Evolutionary conservation across 1,284 basidiomycete genomes (phyloP).

Genomic region (Melampsora larici-populina): DNA sequence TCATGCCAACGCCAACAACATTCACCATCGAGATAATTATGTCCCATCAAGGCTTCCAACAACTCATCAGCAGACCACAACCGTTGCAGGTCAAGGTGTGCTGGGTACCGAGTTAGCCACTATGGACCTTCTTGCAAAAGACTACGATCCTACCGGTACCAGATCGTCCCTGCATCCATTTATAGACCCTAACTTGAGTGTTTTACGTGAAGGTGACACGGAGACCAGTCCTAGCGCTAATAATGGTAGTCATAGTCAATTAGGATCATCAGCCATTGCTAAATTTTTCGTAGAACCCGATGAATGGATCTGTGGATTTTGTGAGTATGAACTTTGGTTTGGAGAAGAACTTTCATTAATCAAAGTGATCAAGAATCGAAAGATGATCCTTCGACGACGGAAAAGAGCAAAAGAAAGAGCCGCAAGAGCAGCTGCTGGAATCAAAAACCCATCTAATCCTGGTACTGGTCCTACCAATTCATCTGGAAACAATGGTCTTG

Average conservation of each 20-base stretch:
- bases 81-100: neutral
- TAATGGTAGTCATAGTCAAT: slow-evolving; percentile 35
- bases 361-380: slow-evolving; percentile 50
- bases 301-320: slow-evolving; percentile 54
- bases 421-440: slow-evolving; percentile 44
- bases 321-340: slow-evolving; percentile 55
- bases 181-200: slow-evolving; percentile 15
- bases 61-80: slow-evolving; percentile 1
- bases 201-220: neutral
- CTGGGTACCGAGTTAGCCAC: slow-evolving; percentile 2
- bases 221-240: neutral
- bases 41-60: slow-evolving; percentile 49
- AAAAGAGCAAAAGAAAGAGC: slow-evolving; percentile 50
- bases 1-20: slow-evolving; percentile 53
- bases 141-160: neutral
- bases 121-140: slow-evolving; percentile 5
- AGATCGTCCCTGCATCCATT: neutral
- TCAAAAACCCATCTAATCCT: slow-evolving; percentile 10
- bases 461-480: neutral
- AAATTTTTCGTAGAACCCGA: slow-evolving; percentile 47
- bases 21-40: slow-evolving; percentile 53
- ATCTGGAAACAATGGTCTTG: neutral
- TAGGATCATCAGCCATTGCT: slow-evolving; percentile 40
- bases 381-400: slow-evolving; percentile 51
- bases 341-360: slow-evolving; percentile 51